These are phyloP conservation scores for Pestalotiopsis sp. DNA, from an alignment of 2,329 filamentous ascomycete genomes.

Conservation along the genomic window DNA sequence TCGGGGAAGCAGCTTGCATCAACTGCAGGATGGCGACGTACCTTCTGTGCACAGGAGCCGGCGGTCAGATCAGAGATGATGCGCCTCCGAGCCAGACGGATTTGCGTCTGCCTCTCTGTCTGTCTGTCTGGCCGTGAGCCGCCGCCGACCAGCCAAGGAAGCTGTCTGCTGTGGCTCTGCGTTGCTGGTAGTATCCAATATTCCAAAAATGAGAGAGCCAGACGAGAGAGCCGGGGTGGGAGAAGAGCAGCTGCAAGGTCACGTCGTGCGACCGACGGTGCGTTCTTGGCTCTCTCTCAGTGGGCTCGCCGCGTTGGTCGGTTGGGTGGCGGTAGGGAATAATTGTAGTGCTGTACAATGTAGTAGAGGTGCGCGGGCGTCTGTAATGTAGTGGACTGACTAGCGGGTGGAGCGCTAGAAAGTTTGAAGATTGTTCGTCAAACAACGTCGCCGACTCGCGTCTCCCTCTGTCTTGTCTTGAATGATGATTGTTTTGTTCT, in stretches of 20 bases:
- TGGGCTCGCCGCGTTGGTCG: neutral
- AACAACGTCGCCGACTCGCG: neutral
- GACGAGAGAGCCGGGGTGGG: neutral
- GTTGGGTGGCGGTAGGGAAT: neutral
- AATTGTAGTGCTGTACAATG: neutral
- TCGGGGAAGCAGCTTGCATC: neutral
- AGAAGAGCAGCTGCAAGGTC: neutral
- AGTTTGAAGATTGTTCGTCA: constrained; percentile 2
- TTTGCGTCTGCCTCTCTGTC: no score
- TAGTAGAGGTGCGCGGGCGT: neutral
- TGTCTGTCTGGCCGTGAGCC: neutral
- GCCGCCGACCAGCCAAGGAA: neutral
- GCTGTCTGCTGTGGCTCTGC: neutral
- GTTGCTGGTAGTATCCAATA: neutral
- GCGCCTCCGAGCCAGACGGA: neutral
- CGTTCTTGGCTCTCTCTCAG: neutral
- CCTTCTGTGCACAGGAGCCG: constrained; percentile 8
- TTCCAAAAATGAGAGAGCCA: neutral
- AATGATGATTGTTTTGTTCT: no score
- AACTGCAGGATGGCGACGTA: constrained; percentile 1
- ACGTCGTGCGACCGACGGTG: neutral
- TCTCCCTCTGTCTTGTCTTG: neutral
- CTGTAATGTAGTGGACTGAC: neutral
- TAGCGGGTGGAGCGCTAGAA: constrained; percentile 3
- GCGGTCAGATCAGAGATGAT: constrained; percentile 10